Base-by-base conservation (phyloP, 2,329 filamentous ascomycete genomes). In the Hirsutella minnesotensis region DNA sequence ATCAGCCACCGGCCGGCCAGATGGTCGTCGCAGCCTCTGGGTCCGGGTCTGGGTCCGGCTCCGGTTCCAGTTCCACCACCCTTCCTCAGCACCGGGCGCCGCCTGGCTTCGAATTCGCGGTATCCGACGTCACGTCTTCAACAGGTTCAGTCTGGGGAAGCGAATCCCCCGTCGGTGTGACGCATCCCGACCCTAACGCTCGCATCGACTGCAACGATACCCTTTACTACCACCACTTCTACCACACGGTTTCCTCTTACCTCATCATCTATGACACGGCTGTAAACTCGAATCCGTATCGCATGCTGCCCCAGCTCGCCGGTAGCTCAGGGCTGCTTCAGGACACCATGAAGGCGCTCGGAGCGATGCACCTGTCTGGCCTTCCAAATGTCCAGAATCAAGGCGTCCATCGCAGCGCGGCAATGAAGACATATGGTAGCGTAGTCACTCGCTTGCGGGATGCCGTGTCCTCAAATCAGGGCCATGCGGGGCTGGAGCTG, bases 301-400 rank as follows among this genome's bases (percentile, higher is more conserved):
- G 68, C 58, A 5, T 47, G 70, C 42, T 51, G 18, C 49, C 47
- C 31, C 57, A 61, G n/a, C 60, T 74, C 42, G 59, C 71, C 19
- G 70, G 67, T 9, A 63, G 65, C 41, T 58, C 75, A 15, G 65
- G 56, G 5, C 54, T 57, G 2, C 59, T 60, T 7, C 59, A 62
- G 52, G 52, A 54, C 16, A 56, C 60, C 15, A 64, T 65, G 62
- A 56, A 63, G 44, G 61, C 62, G 16, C 47, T 65, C 21, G 62
- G 61, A 9, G 62, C 62, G 22, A 55, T 65, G 42, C 62, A 65
- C 45, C 51, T 64, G n/a, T 58, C 61, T n/a, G 62, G 62, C 33
- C 60, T 62, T 1, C 59, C 61, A 1, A 44, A 46, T 2, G 55
- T 56, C 1, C 50, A 51, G 13, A 49, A 62, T 35, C 57, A 56